These are phyloP conservation scores for Neopestalotiopsis clavispora DNA, from an alignment of 2,329 filamentous ascomycete genomes.

Conservation along the genomic window DNA sequence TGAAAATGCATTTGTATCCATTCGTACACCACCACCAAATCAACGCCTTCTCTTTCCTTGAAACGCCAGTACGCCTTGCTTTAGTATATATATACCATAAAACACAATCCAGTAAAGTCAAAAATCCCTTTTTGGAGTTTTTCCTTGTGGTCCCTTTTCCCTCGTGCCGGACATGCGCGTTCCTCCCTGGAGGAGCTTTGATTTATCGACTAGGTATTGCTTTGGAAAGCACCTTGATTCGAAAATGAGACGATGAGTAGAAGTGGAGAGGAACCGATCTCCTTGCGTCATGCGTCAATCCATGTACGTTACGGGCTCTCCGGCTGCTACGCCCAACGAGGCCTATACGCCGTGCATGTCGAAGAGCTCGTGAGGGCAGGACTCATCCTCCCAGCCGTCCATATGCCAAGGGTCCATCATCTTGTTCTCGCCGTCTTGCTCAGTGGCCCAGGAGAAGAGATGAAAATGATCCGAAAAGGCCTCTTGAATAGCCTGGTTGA, in stretches of 20 bases:
- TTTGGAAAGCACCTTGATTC: too few species aligned
- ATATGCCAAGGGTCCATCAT: not conserved
- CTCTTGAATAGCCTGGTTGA: conserved; percentile 4
- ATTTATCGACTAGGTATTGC: not conserved
- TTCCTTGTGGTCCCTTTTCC: not conserved
- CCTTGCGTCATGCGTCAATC: too few species aligned
- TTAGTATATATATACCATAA: not conserved
- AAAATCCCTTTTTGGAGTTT: not conserved
- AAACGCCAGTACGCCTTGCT: conserved; percentile 2
- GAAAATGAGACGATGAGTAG: not conserved
- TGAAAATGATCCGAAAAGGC: conserved; percentile 2
- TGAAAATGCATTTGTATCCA: not conserved
- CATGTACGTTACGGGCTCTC: too few species aligned
- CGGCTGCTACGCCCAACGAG: not conserved
- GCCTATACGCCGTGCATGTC: not conserved
- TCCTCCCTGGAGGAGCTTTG: not conserved
- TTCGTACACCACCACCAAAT: not conserved
- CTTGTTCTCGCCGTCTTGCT: not conserved
- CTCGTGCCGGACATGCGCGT: not conserved
- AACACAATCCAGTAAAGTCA: not conserved
- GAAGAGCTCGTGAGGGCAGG: conserved; percentile 1
- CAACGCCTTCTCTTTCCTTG: not conserved
- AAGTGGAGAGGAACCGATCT: not conserved
- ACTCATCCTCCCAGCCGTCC: conserved; percentile 6
- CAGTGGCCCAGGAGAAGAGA: not conserved